Evolutionary conservation across 2,329 filamentous ascomycete species (phyloP), one percentile per base, ranked within the genome.

Genomic region (Aphanoascus verrucosus): DNA sequence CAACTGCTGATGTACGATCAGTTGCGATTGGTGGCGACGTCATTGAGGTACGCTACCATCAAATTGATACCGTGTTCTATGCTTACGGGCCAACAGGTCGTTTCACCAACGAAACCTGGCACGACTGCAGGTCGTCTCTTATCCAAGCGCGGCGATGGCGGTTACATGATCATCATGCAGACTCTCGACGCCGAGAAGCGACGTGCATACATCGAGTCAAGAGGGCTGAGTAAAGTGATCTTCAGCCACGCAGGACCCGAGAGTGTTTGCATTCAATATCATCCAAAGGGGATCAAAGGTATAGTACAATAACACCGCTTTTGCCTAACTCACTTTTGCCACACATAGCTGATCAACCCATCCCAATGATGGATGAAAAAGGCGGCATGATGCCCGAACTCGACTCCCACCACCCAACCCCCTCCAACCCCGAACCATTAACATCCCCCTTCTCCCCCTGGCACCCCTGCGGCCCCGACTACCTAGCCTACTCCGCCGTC

Each of bases 131-230:
- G 69, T 6, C 62, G 72, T 32, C 58, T 73, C 3, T 67, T 74
- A 14, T 52, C 65, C 1, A 74, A 72, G 59, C 65, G 67, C 31
- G 70, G 71, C 8, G 69, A 74, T 52, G 71, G 72, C 6, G 72
- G 73, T 3, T 75, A 74, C 58, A 75, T 75, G 71, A 67, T 74
- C 53, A 74, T 74, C 49, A 74, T 75, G 72, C 72, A 75, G 57
- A 74, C 68, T 1, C 57, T 61, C 8, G 67, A 73, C 48, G 72
- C 73, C 5, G 59, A 56, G 17, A 62, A 62, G 45, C 64, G 69
- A 19, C 64, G 67, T 20, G 56, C 63, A 47, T 62, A 69, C 55
- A 71, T 76, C 28, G 66, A 71, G 49, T 57, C 61, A 0, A 63
- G 64, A 1, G 56, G 58, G 0, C 56, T 73, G 19, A 60, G 62